Conservation (phyloP, 2,329 filamentous ascomycete genomes). For the Dryadomyces sulphureus region DNA sequence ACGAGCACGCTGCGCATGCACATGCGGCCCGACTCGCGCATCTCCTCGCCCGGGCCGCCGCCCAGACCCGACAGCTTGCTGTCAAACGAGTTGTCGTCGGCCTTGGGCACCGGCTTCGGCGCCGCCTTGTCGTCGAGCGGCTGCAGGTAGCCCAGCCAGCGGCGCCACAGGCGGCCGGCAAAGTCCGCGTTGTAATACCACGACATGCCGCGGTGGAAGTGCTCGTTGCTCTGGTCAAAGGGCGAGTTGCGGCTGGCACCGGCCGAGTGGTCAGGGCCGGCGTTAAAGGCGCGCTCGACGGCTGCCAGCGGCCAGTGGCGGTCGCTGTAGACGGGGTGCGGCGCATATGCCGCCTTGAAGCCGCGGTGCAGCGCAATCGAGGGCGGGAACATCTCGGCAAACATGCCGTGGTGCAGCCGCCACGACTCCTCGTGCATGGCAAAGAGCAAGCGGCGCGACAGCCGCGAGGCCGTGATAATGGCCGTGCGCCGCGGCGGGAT, state of each 20-base stretch:
- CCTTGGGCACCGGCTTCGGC: slow-evolving; percentile 15
- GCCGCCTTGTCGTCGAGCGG: slow-evolving; percentile 7
- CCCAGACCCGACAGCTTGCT: slow-evolving; percentile 2
- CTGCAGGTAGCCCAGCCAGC: slow-evolving; percentile 55
- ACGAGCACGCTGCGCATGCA: slow-evolving; percentile 68
- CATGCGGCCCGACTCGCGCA: slow-evolving; percentile 48
- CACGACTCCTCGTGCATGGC: slow-evolving; percentile 65
- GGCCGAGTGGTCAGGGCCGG: slow-evolving; percentile 50
- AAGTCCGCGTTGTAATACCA: slow-evolving; percentile 81
- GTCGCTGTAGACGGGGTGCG: slow-evolving; percentile 70
- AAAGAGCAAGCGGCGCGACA: slow-evolving; percentile 49
- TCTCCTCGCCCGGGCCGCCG: slow-evolving; percentile 32
- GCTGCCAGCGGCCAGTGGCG: slow-evolving; percentile 57
- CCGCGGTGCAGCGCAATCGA: slow-evolving; percentile 59
- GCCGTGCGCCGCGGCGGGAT: slow-evolving; percentile 53
- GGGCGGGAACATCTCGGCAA: slow-evolving; percentile 66
- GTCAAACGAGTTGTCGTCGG: slow-evolving; percentile 26
- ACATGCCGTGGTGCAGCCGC: slow-evolving; percentile 55
- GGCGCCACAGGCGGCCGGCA: slow-evolving; percentile 59
- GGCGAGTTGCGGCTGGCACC: slow-evolving; percentile 42
- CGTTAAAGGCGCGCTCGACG: slow-evolving; percentile 66
- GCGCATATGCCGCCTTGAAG: slow-evolving; percentile 64
- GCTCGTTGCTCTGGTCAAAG: slow-evolving; percentile 56
- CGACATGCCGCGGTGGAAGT: slow-evolving; percentile 66
- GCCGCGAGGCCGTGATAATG: slow-evolving; percentile 56